A percentile compares a stretch with the other conserved stretches of the same genome.
Conservation (phyloP, 345 rosid genomes). For the Citrus glauca region DNA sequence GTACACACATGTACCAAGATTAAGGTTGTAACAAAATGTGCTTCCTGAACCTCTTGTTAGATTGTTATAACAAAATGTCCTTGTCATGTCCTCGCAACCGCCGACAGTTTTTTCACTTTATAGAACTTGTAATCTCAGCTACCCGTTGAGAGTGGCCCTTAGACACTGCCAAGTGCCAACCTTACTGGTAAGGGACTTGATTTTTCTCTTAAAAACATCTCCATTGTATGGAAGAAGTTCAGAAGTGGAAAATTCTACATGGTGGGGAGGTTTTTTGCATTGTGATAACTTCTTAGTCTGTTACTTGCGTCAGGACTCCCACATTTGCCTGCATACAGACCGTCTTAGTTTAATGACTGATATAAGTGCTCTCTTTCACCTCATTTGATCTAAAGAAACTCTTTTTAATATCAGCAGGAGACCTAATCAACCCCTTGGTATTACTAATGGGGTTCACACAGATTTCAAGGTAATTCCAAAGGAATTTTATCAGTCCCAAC, state of each 20-base stretch:
- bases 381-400: not conserved
- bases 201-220: not conserved
- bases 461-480: not conserved
- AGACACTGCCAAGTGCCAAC: not conserved
- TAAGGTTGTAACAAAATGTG: no score
- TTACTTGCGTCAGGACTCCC: not conserved
- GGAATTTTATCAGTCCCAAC: not conserved
- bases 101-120: not conserved
- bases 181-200: not conserved
- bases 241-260: not conserved
- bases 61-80: not conserved
- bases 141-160: not conserved
- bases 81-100: not conserved
- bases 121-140: not conserved
- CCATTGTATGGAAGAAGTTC: not conserved
- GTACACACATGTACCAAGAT: not conserved
- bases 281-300: not conserved
- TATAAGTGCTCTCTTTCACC: not conserved
- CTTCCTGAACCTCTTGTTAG: not conserved
- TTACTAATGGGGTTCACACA: not conserved
- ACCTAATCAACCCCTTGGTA: not conserved
- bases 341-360: not conserved
- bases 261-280: not conserved
- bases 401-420: not conserved
- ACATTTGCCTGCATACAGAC: not conserved